A percentile compares a stretch with the other conserved stretches of the same genome.
These are phyloP conservation scores for Panicum miliaceum DNA, from an alignment of 176 grass and related monocot species.

Conservation along the genomic window DNA sequence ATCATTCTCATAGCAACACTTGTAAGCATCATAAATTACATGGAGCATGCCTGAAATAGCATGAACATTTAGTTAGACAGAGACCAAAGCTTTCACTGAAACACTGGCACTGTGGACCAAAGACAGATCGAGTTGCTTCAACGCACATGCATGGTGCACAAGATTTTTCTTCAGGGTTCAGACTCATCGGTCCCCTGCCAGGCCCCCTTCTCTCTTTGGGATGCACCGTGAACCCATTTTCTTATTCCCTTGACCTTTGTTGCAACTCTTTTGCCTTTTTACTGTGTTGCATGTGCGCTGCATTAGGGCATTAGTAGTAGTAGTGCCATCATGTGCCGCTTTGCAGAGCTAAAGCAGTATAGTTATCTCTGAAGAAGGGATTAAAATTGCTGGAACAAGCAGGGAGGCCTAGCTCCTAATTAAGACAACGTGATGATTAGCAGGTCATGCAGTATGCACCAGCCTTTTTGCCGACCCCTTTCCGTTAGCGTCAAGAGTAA, in stretches of 20 bases:
- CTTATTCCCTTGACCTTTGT: conserved; percentile 12
- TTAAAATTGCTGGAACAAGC: not conserved
- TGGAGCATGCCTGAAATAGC: not conserved
- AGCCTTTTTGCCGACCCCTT: not conserved
- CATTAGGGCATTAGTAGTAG: not conserved
- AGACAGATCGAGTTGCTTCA: not conserved
- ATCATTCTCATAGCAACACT: not conserved
- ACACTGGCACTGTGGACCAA: not conserved
- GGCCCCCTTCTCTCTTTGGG: not conserved
- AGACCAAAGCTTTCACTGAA: not conserved
- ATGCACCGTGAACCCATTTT: conserved; percentile 18
- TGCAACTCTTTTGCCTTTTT: conserved; percentile 28
- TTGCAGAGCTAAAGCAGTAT: no score
- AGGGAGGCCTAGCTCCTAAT: not conserved
- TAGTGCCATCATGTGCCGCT: not conserved
- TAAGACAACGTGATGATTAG: conserved; percentile 22
- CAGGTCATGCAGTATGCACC: not conserved
- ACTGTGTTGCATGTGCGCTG: not conserved
- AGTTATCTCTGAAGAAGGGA: not conserved
- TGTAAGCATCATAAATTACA: not conserved
- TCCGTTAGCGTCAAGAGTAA: conserved; percentile 43
- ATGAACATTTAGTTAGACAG: not conserved
- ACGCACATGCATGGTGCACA: not conserved
- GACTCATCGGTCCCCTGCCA: conserved; percentile 16
- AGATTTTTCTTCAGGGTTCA: conserved; percentile 10